Evolutionary conservation across 768 basidiomycete genomes (phyloP).

Genomic region (Calocybe gangraenosa): DNA sequence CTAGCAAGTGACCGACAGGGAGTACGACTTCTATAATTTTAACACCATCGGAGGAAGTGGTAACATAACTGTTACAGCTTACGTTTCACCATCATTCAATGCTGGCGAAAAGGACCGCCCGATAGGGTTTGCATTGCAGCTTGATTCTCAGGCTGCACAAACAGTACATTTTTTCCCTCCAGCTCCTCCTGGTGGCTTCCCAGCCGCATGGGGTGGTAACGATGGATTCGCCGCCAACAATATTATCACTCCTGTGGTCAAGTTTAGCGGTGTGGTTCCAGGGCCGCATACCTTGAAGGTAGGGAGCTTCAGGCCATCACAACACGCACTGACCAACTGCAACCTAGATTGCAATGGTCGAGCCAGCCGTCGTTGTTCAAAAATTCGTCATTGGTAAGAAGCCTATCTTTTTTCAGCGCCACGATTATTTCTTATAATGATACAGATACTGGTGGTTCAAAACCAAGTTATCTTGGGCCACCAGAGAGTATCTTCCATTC

Average conservation of each 20-base stretch:
- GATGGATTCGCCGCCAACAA: conserved; percentile 54
- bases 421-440: conserved; percentile 3
- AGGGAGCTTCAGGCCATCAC: not conserved
- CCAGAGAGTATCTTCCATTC: conserved; percentile 42
- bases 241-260: conserved; percentile 38
- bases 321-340: not conserved
- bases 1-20: conserved; percentile 26
- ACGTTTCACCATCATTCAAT: conserved; percentile 52
- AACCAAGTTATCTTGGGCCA: conserved; percentile 57
- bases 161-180: conserved; percentile 44
- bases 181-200: conserved; percentile 40
- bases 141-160: conserved; percentile 40
- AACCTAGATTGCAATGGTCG: conserved; percentile 45
- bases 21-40: conserved; percentile 66
- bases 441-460: conserved; percentile 51
- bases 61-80: conserved; percentile 44
- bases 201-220: conserved; percentile 42
- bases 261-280: conserved; percentile 36
- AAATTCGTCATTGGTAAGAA: conserved; percentile 56
- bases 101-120: conserved; percentile 45
- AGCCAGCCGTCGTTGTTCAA: conserved; percentile 59
- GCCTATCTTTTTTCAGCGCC: not conserved
- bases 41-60: conserved; percentile 36
- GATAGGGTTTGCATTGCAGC: conserved; percentile 44
- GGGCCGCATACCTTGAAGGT: conserved; percentile 62